These are phyloP conservation scores for Cyclotella baltica DNA, from an alignment of 108 stramenopile genomes.

Conservation along the genomic window DNA sequence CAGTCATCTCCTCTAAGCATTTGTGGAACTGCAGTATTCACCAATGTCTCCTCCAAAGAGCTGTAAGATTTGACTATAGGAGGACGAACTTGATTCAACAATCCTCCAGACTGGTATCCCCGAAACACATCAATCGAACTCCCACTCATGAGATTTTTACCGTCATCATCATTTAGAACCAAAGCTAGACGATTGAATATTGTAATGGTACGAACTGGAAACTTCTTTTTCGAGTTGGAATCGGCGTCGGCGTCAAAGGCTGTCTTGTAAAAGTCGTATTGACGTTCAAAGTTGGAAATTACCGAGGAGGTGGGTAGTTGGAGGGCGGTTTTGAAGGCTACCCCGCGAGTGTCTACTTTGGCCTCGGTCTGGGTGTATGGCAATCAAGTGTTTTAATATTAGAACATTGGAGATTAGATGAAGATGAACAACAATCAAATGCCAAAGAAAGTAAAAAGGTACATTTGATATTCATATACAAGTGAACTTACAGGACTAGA, in stretches of 20 bases:
- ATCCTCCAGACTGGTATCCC: constrained; percentile 59
- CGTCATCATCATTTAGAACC: constrained; percentile 50
- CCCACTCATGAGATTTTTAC: constrained; percentile 24
- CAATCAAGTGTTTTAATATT: not conserved
- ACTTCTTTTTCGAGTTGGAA: constrained; percentile 42
- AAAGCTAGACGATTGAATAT: constrained; percentile 65
- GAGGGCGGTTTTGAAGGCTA: constrained; percentile 55
- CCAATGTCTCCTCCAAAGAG: constrained; percentile 57
- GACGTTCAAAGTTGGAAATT: constrained; percentile 55
- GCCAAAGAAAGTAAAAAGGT: too few species aligned
- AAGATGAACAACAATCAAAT: not conserved
- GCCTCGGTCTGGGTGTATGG: constrained; percentile 38
- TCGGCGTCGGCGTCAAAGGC: constrained; percentile 43
- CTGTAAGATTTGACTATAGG: constrained; percentile 52
- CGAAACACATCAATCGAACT: constrained; percentile 40
- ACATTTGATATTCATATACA: not conserved
- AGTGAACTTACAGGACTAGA: constrained; percentile 41
- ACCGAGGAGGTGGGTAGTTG: constrained; percentile 51
- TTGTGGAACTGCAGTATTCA: constrained; percentile 57
- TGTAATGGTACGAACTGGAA: constrained; percentile 56
- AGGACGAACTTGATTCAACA: constrained; percentile 64
- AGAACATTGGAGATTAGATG: not conserved
- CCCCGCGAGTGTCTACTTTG: constrained; percentile 57
- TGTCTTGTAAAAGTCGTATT: constrained; percentile 56
- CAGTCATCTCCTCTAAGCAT: constrained; percentile 68